phyloP scores from a whole-genome alignment of 306 rosid species.

The Prunus fruticosa region DNA sequence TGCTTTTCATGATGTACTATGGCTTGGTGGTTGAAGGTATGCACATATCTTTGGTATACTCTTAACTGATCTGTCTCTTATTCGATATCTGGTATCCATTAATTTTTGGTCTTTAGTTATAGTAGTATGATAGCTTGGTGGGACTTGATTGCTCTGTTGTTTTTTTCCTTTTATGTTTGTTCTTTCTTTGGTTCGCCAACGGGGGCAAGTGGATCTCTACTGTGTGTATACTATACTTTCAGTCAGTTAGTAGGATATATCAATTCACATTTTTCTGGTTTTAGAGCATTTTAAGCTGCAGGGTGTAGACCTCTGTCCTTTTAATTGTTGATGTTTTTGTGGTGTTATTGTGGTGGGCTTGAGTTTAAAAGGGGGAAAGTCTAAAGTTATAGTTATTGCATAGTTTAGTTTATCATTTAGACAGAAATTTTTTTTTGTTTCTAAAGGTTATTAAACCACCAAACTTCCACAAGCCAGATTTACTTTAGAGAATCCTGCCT shows the following conservation, averaged over 20 bases:
- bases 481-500: background rate
- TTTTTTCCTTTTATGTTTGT: background rate
- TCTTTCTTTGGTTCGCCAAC: background rate
- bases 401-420: background rate
- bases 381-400: background rate
- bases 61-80: background rate
- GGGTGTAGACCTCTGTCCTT: too few species aligned
- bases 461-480: background rate
- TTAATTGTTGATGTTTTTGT: background rate
- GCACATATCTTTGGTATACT: background rate
- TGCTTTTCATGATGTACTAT: slow-evolving; percentile 79
- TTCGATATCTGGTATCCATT: background rate
- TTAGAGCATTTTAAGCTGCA: background rate
- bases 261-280: background rate
- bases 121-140: background rate
- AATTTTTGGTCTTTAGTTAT: background rate
- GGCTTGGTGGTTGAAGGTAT: slow-evolving; percentile 93
- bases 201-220: background rate
- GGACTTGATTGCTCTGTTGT: background rate
- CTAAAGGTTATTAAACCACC: background rate
- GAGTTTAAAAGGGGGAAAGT: background rate
- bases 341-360: background rate
- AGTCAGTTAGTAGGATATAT: background rate
- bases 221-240: background rate
- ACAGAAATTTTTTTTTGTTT: background rate